Conservation (phyloP, 768 basidiomycete genomes). For the Hemileccinum impolitum region DNA sequence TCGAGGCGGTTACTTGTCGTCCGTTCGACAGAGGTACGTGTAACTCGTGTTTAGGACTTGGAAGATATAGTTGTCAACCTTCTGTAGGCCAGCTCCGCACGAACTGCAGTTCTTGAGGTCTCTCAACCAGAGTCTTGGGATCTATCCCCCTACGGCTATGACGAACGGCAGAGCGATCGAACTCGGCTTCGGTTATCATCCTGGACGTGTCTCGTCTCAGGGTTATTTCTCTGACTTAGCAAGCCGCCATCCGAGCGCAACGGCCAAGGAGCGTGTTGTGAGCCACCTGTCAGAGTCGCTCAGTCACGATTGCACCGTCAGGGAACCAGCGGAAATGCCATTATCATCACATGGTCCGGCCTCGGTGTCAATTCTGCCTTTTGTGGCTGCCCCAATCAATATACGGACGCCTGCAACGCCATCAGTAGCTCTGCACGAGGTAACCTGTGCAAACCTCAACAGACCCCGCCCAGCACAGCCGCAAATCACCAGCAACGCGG, state of each 20-base stretch:
- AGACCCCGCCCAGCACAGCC: neutral
- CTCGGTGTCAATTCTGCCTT: neutral
- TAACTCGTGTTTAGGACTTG: neutral
- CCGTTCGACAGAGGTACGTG: neutral
- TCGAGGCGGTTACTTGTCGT: neutral
- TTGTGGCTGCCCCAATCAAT: neutral
- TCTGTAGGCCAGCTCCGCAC: slow-evolving; percentile 4
- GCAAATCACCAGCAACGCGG: neutral
- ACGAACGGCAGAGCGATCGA: neutral
- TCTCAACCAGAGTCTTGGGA: slow-evolving; percentile 5
- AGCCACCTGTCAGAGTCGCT: neutral
- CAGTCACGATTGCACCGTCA: neutral
- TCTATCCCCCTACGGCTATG: neutral
- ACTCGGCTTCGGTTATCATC: neutral
- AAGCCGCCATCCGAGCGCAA: neutral
- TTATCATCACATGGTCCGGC: neutral
- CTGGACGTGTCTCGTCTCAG: neutral
- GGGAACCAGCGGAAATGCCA: neutral
- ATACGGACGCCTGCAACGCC: neutral
- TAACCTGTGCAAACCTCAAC: neutral
- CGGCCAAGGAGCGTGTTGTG: neutral
- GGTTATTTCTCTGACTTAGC: neutral
- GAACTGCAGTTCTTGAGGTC: slow-evolving; percentile 7
- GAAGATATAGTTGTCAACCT: neutral
- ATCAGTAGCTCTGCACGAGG: neutral